phyloP scores from a whole-genome alignment of 306 rosid genomes.

The Cucurbita moschata region DNA sequence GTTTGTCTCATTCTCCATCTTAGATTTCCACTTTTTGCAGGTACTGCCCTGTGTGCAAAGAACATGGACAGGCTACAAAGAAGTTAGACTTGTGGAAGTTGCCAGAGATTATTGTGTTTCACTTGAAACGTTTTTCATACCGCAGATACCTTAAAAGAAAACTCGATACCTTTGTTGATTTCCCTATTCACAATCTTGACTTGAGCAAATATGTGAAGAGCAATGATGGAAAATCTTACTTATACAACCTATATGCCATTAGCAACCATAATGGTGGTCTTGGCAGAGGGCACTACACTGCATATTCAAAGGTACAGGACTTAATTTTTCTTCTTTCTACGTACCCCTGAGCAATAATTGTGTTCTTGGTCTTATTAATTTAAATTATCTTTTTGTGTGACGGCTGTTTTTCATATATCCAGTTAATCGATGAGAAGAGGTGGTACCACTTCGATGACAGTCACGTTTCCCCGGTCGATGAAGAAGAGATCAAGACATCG shows the following conservation, averaged over 20 bases:
- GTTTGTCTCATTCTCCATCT: neutral
- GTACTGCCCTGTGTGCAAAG: conserved; percentile 98
- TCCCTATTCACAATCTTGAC: conserved; percentile 86
- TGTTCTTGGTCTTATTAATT: neutral
- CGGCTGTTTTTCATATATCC: conserved; percentile 14
- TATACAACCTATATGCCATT: conserved; percentile 75
- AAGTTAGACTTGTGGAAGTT: conserved; percentile 95
- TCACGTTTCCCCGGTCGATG: conserved; percentile 53
- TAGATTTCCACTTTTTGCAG: conserved; percentile 19
- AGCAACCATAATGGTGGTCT: conserved; percentile 98
- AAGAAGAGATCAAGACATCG: conserved; percentile 67
- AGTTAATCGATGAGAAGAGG: conserved; percentile 79
- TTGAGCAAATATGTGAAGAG: conserved; percentile 73
- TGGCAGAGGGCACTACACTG: conserved; percentile 97
- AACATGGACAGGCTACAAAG: conserved; percentile 94
- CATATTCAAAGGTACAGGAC: conserved; percentile 61
- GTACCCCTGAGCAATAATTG: neutral
- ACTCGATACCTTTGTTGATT: conserved; percentile 83
- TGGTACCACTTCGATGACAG: conserved; percentile 98
- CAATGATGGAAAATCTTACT: conserved; percentile 54
- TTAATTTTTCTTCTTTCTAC: neutral
- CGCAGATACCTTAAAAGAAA: conserved; percentile 93
- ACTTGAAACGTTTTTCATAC: conserved; percentile 87
- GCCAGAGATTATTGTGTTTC: conserved; percentile 93
- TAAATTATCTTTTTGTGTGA: neutral